phyloP scores from a whole-genome alignment of 352 stramenopile species.

The Pythium angustatum region DNA sequence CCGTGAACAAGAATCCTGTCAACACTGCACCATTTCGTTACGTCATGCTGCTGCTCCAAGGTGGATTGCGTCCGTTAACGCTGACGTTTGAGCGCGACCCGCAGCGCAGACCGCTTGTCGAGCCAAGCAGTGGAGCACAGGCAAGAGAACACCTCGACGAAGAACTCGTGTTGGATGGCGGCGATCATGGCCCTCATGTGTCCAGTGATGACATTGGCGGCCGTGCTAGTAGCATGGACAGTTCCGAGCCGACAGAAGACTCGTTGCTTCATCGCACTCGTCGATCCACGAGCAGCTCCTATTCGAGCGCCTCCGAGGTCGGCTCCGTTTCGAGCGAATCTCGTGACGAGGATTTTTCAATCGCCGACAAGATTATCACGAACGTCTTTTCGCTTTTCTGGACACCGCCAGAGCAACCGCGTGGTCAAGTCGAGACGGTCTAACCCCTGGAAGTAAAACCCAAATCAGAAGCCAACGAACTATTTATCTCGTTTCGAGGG shows the following conservation, averaged over 20 bases:
- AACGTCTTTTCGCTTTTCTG: conserved; percentile 87
- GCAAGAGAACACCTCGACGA: conserved; percentile 43
- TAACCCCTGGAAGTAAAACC: no score
- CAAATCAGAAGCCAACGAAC: no score
- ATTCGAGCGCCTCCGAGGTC: conserved; percentile 11
- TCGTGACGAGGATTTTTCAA: conserved; percentile 47
- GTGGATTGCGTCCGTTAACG: conserved; percentile 71
- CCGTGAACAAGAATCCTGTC: conserved; percentile 75
- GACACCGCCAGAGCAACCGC: conserved; percentile 36
- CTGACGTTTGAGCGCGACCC: conserved; percentile 68
- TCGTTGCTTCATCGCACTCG: conserved; percentile 1
- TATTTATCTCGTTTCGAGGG: conserved; percentile 4
- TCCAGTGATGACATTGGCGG: conserved; percentile 19
- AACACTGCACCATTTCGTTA: conserved; percentile 72
- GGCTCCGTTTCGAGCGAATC: conserved; percentile 13
- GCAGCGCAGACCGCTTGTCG: background rate
- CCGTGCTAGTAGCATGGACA: conserved; percentile 2
- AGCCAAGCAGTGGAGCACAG: background rate
- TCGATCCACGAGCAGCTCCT: conserved; percentile 1
- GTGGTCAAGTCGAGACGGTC: conserved; percentile 31
- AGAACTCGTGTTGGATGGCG: conserved; percentile 55
- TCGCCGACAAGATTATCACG: conserved; percentile 83
- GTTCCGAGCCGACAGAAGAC: conserved; percentile 3
- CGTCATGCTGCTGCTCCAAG: conserved; percentile 80
- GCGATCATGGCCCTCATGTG: conserved; percentile 23